A percentile compares a stretch with the other conserved stretches of the same genome.
These are phyloP conservation scores for Dictyophora rubrovolvata DNA, from an alignment of 768 basidiomycete genomes.

Conservation along the genomic window DNA sequence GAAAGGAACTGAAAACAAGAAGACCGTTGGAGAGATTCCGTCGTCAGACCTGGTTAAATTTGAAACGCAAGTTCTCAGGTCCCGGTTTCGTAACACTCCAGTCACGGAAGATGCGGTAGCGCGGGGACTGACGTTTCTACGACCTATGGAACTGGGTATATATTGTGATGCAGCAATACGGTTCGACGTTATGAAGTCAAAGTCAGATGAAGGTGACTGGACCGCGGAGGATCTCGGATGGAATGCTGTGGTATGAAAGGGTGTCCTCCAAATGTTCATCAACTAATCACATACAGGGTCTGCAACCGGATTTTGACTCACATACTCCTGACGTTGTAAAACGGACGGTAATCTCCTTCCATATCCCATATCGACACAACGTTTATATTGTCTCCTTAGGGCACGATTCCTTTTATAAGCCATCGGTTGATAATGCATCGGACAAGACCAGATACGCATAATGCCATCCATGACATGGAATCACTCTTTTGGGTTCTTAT, in stretches of 20 bases:
- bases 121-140: background rate
- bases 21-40: background rate
- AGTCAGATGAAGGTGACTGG: background rate
- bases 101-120: background rate
- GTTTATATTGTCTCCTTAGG: background rate
- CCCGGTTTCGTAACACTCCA: background rate
- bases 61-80: background rate
- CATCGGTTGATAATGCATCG: background rate
- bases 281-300: background rate
- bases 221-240: background rate
- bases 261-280: background rate
- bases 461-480: background rate
- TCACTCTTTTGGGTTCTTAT: background rate
- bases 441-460: background rate
- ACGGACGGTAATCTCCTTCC: background rate
- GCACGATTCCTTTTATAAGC: background rate
- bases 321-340: background rate
- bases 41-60: background rate
- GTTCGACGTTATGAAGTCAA: background rate
- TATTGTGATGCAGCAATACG: background rate
- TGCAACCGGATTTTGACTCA: background rate
- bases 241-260: background rate
- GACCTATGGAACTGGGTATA: too few relatives aligned
- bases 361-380: background rate
- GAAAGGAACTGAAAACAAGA: background rate